Percentiles rank a stretch among this genome's conserved stretches.
phyloP scores from a whole-genome alignment of 257 asterid species.

The Solanum bukasovii region DNA sequence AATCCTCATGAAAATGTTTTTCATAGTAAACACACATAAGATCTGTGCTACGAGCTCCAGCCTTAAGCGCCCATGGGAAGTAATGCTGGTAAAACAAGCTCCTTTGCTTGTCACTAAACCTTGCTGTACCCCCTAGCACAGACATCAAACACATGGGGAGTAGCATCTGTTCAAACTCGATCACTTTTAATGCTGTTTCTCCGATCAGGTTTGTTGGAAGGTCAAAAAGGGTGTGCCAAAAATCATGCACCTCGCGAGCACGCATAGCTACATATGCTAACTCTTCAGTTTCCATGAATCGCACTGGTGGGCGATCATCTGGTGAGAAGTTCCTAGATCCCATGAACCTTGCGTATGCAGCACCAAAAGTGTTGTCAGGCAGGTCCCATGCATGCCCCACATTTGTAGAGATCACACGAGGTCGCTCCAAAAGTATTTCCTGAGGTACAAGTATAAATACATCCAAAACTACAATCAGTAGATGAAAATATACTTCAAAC shows the following conservation, averaged over 20 bases:
- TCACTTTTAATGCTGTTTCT: constrained; percentile 80
- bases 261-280: constrained; percentile 86
- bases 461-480: not conserved
- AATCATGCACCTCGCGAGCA: constrained; percentile 96
- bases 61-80: constrained; percentile 90
- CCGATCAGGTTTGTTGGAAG: constrained; percentile 91
- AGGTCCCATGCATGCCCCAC: constrained; percentile 94
- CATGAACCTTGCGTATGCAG: constrained; percentile 93
- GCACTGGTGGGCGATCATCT: constrained; percentile 87
- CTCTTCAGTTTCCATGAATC: constrained; percentile 94
- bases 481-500: not conserved
- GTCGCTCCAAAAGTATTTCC: constrained; percentile 69
- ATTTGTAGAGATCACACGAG: constrained; percentile 74
- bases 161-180: constrained; percentile 90
- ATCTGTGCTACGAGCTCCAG: constrained; percentile 70
- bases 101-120: constrained; percentile 68
- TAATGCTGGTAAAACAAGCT: constrained; percentile 73
- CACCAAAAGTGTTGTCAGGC: constrained; percentile 87
- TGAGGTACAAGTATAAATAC: constrained; percentile 4
- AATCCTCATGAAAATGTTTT: constrained; percentile 69
- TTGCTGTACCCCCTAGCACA: constrained; percentile 76
- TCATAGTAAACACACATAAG: constrained; percentile 86
- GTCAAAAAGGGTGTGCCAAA: constrained; percentile 90
- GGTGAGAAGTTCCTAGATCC: constrained; percentile 95
- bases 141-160: constrained; percentile 94